Evolutionary conservation across 2,329 filamentous ascomycete species (phyloP).

Genomic region (Ambrosiella xylebori): DNA sequence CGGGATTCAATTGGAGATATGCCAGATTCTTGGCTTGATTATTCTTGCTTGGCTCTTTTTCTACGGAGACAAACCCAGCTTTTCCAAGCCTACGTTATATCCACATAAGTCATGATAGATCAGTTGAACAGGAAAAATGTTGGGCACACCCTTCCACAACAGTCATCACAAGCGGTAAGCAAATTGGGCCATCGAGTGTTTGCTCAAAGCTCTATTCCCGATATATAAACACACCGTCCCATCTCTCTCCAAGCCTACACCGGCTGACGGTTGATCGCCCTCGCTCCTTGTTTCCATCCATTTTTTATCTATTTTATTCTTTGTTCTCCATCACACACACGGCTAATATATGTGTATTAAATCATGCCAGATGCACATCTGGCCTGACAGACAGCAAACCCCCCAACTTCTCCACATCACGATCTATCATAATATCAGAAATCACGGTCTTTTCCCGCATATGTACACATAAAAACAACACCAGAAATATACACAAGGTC

Average conservation of each 20-base stretch:
- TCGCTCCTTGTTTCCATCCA: neutral
- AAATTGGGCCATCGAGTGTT: too few species aligned
- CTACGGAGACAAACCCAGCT: neutral
- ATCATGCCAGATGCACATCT: neutral
- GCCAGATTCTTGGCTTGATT: neutral
- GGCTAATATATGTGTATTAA: neutral
- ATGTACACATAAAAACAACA: neutral
- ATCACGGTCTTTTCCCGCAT: neutral
- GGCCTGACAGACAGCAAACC: neutral
- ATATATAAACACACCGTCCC: too few species aligned
- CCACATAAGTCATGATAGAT: neutral
- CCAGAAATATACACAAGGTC: neutral
- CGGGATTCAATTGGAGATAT: constrained; percentile 1
- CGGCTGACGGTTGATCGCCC: too few species aligned
- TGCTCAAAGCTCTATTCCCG: too few species aligned
- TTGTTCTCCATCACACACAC: too few species aligned
- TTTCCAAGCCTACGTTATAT: neutral
- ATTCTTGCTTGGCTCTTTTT: neutral
- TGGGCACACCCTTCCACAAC: neutral
- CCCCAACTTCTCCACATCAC: neutral
- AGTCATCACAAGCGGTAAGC: neutral
- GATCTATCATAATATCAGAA: neutral
- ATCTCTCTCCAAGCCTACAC: too few species aligned
- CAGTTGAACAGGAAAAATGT: neutral
- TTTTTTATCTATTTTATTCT: too few species aligned